A percentile compares a stretch with the other conserved stretches of the same genome.
Evolutionary conservation across 441 rosid species (phyloP).

Genomic region (Cnidoscolus chayamansa): DNA sequence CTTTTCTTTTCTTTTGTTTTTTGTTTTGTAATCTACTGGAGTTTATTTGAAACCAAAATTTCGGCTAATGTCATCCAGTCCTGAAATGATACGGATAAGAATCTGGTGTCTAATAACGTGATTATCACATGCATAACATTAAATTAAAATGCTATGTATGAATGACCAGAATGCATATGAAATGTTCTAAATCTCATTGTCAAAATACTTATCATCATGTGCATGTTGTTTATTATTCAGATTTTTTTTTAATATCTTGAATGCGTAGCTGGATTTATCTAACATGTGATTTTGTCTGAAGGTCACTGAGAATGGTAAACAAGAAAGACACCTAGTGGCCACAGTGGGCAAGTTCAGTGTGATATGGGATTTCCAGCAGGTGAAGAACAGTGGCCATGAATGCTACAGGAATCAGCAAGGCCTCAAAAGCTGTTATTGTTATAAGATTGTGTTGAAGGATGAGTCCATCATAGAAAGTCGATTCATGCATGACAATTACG

Average conservation of each 20-base stretch:
- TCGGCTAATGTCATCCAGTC: too few relatives aligned
- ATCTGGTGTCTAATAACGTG: too few relatives aligned
- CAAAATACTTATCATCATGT: background rate
- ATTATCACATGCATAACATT: background rate
- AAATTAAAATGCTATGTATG: background rate
- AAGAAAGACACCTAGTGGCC: slow-evolving; percentile 91
- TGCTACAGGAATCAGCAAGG: slow-evolving; percentile 89
- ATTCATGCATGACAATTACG: slow-evolving; percentile 95
- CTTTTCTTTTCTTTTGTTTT: too few relatives aligned
- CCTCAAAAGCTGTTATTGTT: slow-evolving; percentile 96
- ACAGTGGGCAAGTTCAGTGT: slow-evolving; percentile 96
- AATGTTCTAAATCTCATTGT: background rate
- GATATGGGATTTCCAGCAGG: slow-evolving; percentile 96
- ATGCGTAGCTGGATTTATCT: background rate
- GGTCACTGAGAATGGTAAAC: slow-evolving; percentile 94
- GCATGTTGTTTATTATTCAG: too few relatives aligned
- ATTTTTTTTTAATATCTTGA: background rate
- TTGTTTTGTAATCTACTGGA: too few relatives aligned
- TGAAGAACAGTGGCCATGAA: slow-evolving; percentile 83
- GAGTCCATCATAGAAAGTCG: slow-evolving; percentile 96
- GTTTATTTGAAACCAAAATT: too few relatives aligned
- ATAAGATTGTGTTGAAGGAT: slow-evolving; percentile 78
- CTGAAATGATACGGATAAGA: too few relatives aligned
- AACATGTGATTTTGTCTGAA: slow-evolving; percentile 23
- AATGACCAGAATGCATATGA: too few relatives aligned